A percentile compares a stretch with the other conserved stretches of the same genome.
Evolutionary conservation across 306 rosid species (phyloP).

Genomic region (Mimosa pudica): DNA sequence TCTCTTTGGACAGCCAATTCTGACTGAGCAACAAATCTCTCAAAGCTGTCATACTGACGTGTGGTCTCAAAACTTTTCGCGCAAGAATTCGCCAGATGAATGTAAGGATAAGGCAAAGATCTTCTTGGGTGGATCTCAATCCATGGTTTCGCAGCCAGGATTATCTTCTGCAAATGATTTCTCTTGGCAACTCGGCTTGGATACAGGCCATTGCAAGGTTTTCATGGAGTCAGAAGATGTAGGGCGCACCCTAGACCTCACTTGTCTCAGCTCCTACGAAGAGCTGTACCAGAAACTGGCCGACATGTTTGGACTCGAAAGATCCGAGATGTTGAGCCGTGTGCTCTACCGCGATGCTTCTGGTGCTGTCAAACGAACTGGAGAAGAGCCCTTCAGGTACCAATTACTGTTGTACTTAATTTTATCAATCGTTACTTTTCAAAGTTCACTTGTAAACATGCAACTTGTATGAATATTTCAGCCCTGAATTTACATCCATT

Average conservation of each 20-base stretch:
- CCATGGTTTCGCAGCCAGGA: slow-evolving; percentile 45
- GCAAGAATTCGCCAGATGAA: slow-evolving; percentile 28
- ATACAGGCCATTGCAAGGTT: slow-evolving; percentile 88
- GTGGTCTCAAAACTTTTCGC: background rate
- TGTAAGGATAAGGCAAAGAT: slow-evolving; percentile 51
- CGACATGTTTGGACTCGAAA: slow-evolving; percentile 79
- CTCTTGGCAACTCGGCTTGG: slow-evolving; percentile 66
- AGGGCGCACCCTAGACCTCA: slow-evolving; percentile 81
- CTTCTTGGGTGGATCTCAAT: slow-evolving; percentile 46
- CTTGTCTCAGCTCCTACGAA: slow-evolving; percentile 69
- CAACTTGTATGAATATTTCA: background rate
- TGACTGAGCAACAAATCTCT: slow-evolving; percentile 88
- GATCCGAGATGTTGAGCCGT: slow-evolving; percentile 57
- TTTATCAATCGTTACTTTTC: background rate
- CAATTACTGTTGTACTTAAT: background rate
- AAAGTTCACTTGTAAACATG: background rate
- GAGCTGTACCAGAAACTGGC: slow-evolving; percentile 72
- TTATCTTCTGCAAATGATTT: slow-evolving; percentile 55
- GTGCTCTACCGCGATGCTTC: slow-evolving; percentile 72
- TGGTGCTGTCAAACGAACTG: slow-evolving; percentile 70
- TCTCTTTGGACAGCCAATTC: slow-evolving; percentile 94
- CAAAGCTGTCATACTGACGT: slow-evolving; percentile 46
- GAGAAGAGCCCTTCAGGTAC: slow-evolving; percentile 92
- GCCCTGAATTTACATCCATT: slow-evolving; percentile 5
- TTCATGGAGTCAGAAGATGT: slow-evolving; percentile 92